These are phyloP conservation scores for Choiromyces venosus DNA, from an alignment of 495 filamentous ascomycete species.

Conservation along the genomic window DNA sequence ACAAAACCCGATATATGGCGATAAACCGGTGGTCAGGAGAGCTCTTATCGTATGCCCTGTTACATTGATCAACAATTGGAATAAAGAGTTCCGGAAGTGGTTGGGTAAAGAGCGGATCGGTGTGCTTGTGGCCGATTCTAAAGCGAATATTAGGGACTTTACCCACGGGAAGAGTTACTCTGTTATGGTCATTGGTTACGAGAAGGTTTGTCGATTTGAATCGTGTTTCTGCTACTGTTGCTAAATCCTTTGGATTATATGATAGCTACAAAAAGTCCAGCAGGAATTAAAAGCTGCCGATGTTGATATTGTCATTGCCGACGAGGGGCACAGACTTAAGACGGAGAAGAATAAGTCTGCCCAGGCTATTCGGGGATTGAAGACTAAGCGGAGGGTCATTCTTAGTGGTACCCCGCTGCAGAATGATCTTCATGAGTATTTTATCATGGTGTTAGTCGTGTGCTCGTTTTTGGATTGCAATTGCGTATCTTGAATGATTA, in stretches of 20 bases:
- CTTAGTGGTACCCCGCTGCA: conserved; percentile 75
- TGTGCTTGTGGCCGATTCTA: conserved; percentile 65
- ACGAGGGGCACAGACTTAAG: conserved; percentile 77
- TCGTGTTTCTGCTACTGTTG: not conserved
- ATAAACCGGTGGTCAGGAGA: conserved; percentile 60
- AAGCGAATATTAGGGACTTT: conserved; percentile 62
- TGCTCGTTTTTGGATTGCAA: not conserved
- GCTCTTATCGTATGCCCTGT: conserved; percentile 77
- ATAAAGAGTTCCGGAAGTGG: conserved; percentile 75
- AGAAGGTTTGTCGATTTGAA: conserved; percentile 54
- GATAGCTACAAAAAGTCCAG: conserved; percentile 51
- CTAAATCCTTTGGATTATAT: not conserved
- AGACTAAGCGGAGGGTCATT: conserved; percentile 62
- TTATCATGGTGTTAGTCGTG: conserved; percentile 55
- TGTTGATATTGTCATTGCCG: conserved; percentile 73
- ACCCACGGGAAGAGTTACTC: conserved; percentile 69
- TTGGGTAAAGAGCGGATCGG: conserved; percentile 71
- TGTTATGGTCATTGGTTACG: conserved; percentile 79
- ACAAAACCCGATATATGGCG: conserved; percentile 66
- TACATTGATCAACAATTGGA: conserved; percentile 74
- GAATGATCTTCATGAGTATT: conserved; percentile 76
- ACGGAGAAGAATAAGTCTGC: conserved; percentile 77
- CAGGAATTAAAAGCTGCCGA: conserved; percentile 61
- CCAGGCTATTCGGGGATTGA: conserved; percentile 65
- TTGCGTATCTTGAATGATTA: not conserved